These are phyloP conservation scores for Diaporthe ilicicola DNA, from an alignment of 2,329 filamentous ascomycete genomes.

Conservation along the genomic window DNA sequence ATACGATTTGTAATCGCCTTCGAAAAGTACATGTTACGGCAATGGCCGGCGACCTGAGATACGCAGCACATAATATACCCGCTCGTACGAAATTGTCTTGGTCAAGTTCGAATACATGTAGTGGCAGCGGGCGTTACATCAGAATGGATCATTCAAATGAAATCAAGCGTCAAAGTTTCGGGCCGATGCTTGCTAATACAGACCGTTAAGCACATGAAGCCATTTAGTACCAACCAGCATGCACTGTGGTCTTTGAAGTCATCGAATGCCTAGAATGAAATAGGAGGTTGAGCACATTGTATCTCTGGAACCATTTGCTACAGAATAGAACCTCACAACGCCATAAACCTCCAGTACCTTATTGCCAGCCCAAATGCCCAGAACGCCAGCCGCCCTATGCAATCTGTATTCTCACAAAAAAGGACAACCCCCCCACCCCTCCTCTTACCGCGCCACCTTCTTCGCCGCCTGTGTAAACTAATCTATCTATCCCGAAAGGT, in stretches of 20 bases:
- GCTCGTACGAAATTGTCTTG: not conserved
- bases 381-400: constrained; percentile 22
- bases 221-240: no score
- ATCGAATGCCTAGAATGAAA: no score
- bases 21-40: constrained; percentile 18
- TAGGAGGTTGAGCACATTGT: not conserved
- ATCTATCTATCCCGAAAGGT: not conserved
- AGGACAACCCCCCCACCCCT: no score
- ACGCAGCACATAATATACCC: not conserved
- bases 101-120: not conserved
- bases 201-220: no score
- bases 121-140: no score
- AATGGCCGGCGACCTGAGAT: constrained; percentile 1
- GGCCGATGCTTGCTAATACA: not conserved
- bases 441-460: no score
- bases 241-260: no score
- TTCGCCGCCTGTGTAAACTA: not conserved
- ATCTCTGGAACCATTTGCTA: not conserved
- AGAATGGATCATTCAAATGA: no score
- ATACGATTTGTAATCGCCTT: constrained; percentile 23
- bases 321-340: not conserved
- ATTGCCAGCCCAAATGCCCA: constrained; percentile 1
- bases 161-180: no score
- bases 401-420: constrained; percentile 5
- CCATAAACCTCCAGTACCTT: not conserved